Percentiles rank a stretch among this genome's conserved stretches.
Conservation (phyloP, 2,329 filamentous ascomycete species). For the Calonectria pteridis region DNA sequence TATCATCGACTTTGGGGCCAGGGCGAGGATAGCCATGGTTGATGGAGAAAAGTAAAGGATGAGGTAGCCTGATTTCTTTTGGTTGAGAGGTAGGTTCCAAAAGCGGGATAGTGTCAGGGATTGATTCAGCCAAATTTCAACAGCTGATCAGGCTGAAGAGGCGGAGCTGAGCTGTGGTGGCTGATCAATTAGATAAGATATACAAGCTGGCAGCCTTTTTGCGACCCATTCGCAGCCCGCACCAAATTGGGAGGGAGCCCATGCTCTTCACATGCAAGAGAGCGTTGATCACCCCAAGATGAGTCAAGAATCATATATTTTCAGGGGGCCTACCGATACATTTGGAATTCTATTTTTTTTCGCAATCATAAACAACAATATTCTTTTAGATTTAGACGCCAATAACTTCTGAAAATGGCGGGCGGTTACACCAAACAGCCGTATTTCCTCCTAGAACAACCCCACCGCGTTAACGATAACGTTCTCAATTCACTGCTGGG, state of each 20-base stretch:
- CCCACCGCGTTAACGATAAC: not conserved
- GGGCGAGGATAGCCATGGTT: not conserved
- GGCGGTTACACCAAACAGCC: not conserved
- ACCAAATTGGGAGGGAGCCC: not conserved
- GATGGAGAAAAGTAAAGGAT: not conserved
- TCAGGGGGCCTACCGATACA: too few species aligned
- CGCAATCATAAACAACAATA: too few species aligned
- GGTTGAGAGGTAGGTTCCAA: not conserved
- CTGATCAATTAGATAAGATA: not conserved
- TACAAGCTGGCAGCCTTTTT: not conserved
- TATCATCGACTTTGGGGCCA: not conserved
- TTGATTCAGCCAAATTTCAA: not conserved
- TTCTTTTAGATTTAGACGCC: too few species aligned
- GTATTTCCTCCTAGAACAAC: not conserved
- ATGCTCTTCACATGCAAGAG: not conserved
- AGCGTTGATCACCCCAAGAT: too few species aligned
- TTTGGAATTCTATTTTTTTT: too few species aligned
- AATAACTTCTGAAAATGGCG: not conserved
- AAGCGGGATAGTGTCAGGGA: not conserved
- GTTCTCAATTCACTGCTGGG: not conserved
- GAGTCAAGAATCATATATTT: too few species aligned
- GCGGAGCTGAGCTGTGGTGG: not conserved
- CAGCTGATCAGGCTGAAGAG: not conserved
- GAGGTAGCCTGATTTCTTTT: not conserved
- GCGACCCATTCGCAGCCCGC: not conserved